Conservation (phyloP, 2,329 filamentous ascomycete species). For the Daldinia eschscholtzii region DNA sequence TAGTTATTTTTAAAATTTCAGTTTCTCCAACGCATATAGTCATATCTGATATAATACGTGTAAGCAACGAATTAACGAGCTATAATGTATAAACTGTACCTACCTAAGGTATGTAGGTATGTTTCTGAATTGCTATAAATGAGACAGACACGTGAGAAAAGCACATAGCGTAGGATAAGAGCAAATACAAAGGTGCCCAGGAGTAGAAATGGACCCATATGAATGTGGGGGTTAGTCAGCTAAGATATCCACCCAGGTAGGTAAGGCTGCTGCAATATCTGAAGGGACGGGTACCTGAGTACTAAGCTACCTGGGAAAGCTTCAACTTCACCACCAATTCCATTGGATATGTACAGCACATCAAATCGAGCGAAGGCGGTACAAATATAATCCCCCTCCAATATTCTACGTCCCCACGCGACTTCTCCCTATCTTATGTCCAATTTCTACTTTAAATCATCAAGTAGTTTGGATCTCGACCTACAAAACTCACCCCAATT, state of each 20-base stretch:
- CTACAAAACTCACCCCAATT: not conserved
- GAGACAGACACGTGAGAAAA: constrained; percentile 1
- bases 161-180: not conserved
- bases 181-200: not conserved
- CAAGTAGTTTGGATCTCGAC: too few relatives aligned
- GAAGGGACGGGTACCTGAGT: constrained; percentile 1
- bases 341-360: constrained; percentile 1
- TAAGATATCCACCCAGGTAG: not conserved
- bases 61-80: not conserved
- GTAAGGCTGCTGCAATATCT: not conserved
- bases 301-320: constrained; percentile 13
- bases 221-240: constrained; percentile 22
- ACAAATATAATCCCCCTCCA: constrained; percentile 7
- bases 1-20: not conserved
- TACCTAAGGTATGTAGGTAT: too few relatives aligned
- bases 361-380: not conserved
- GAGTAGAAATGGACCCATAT: constrained; percentile 6
- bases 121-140: not conserved
- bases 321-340: constrained; percentile 25
- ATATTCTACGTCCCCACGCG: not conserved
- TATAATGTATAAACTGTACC: not conserved
- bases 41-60: constrained; percentile 2
- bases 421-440: not conserved
- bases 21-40: not conserved
- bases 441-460: not conserved